Evolutionary conservation across 2,329 filamentous ascomycete species (phyloP).

Genomic region (Coleophoma crateriformis): DNA sequence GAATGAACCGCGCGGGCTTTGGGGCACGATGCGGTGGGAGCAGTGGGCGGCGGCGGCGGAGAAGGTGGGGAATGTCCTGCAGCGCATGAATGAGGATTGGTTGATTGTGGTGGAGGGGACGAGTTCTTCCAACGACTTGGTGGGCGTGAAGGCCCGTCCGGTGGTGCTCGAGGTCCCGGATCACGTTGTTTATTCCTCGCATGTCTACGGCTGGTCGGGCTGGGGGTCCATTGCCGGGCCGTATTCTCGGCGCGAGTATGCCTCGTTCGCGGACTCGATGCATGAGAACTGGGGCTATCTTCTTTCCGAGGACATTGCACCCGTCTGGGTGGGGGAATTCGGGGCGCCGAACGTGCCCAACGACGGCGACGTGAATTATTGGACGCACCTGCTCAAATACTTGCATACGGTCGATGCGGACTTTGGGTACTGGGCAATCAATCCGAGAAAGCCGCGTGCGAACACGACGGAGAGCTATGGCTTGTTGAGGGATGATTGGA

Average conservation of each 20-base stretch:
- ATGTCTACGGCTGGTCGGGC: slow-evolving; percentile 66
- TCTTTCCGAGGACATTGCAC: slow-evolving; percentile 46
- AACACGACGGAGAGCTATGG: slow-evolving; percentile 55
- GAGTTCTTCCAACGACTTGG: slow-evolving; percentile 61
- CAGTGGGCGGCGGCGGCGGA: slow-evolving; percentile 61
- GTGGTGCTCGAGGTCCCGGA: slow-evolving; percentile 49
- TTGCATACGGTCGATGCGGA: slow-evolving; percentile 54
- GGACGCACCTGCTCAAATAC: slow-evolving; percentile 56
- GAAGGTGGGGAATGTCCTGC: slow-evolving; percentile 53
- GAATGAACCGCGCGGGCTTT: slow-evolving; percentile 64
- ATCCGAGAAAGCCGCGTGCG: slow-evolving; percentile 56
- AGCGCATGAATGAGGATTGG: slow-evolving; percentile 56
- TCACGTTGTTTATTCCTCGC: slow-evolving; percentile 60
- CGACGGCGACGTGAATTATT: slow-evolving; percentile 57
- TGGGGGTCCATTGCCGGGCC: slow-evolving; percentile 58
- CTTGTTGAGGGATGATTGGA: slow-evolving; percentile 58
- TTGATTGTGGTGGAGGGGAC: slow-evolving; percentile 64
- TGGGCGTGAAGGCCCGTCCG: slow-evolving; percentile 47
- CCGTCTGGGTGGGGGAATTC: slow-evolving; percentile 66
- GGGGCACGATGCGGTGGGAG: slow-evolving; percentile 64
- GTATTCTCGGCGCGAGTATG: slow-evolving; percentile 55
- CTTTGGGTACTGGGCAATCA: slow-evolving; percentile 67
- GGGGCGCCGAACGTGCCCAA: slow-evolving; percentile 49
- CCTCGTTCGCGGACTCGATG: slow-evolving; percentile 59
- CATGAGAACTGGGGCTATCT: slow-evolving; percentile 62